Evolutionary conservation across 2,329 filamentous ascomycete genomes (phyloP), one percentile per base, ranked within the genome.

Genomic region (Calonectria pseudoreteaudii): DNA sequence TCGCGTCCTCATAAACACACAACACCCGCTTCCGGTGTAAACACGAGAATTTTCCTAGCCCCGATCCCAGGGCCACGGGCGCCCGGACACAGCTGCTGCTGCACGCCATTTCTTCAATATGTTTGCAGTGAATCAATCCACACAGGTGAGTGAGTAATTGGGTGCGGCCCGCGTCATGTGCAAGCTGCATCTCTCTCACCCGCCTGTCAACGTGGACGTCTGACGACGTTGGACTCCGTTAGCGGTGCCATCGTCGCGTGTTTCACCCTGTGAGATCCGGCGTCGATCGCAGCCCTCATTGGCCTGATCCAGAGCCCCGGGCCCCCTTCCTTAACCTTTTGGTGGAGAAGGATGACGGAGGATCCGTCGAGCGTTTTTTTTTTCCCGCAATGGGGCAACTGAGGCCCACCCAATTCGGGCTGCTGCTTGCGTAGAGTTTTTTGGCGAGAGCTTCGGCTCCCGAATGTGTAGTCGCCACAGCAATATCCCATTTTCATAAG

Each of bases 241-340:
- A 28, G 56, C 36, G 56, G 36, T 72, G 49, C 49, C 70, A 44
- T 60, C 64, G 66, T 69, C 71, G 41, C 64, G 60, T 73, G 71
- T 73, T 73, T 73, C 71, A 71, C 52, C 31, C 66, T 71, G 64
- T 60, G 60, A 73, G 71, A 73, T 73, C 68, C 66, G 23, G 68
- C 31, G 68, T 67, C 64, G 71, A 73, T 73, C 67, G 28, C 52
- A 16, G 20, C 34, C 50, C 38, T 34, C 28, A 73, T 73, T 73
- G 71, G 71, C 47, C 52, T 38, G 14, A 20, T 41, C 41, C 52
- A 38, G 47, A 26, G 34, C 36, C 38, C 56, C 20, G 56, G 56
- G 53, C 34, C 34, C 49, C 52, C 52, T 31, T 56, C 52, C 30
- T 56, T 34, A 56, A 34, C 56, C 16, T 62, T 18, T 18, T 28